A percentile compares a stretch with the other conserved stretches of the same genome.
Conservation (phyloP, 192 early-diverging fungal genomes). For the Helicostylum pulchrum region DNA sequence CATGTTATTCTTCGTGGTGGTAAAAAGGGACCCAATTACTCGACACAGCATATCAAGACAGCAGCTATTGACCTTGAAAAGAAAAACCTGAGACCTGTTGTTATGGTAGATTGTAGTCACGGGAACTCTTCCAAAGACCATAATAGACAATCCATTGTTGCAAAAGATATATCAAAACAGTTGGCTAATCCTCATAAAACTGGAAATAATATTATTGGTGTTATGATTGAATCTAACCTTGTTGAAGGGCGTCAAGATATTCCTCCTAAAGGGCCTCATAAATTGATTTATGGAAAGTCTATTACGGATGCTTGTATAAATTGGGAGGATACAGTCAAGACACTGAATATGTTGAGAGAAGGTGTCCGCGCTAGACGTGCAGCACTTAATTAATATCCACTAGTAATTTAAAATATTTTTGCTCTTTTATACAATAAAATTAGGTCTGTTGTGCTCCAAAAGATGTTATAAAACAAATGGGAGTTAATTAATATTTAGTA, state of each 20-base stretch:
- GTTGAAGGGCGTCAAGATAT: constrained; percentile 78
- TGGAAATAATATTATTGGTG: constrained; percentile 76
- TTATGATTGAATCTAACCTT: constrained; percentile 97
- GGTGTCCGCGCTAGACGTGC: constrained; percentile 67
- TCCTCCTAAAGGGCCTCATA: constrained; percentile 65
- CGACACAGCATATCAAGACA: constrained; percentile 60
- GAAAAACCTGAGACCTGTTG: constrained; percentile 47
- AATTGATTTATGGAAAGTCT: constrained; percentile 80
- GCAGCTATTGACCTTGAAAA: constrained; percentile 56
- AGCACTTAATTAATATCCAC: too few relatives aligned
- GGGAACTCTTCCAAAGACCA: constrained; percentile 93
- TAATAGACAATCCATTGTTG: constrained; percentile 80
- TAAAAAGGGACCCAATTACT: constrained; percentile 87
- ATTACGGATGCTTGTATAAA: constrained; percentile 92
- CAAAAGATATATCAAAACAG: constrained; percentile 41
- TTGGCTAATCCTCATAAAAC: constrained; percentile 54
- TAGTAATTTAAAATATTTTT: too few relatives aligned
- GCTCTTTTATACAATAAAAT: too few relatives aligned
- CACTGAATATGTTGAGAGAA: constrained; percentile 69
- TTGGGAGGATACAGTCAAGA: constrained; percentile 85
- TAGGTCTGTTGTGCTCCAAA: too few relatives aligned
- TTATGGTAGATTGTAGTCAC: constrained; percentile 98
- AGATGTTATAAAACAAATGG: too few relatives aligned
- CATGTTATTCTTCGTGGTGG: constrained; percentile 95
- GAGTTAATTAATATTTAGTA: too few relatives aligned